Evolutionary conservation across 352 stramenopile species (phyloP), one percentile per base, ranked within the genome.

Genomic region (Globisporangium splendens): DNA sequence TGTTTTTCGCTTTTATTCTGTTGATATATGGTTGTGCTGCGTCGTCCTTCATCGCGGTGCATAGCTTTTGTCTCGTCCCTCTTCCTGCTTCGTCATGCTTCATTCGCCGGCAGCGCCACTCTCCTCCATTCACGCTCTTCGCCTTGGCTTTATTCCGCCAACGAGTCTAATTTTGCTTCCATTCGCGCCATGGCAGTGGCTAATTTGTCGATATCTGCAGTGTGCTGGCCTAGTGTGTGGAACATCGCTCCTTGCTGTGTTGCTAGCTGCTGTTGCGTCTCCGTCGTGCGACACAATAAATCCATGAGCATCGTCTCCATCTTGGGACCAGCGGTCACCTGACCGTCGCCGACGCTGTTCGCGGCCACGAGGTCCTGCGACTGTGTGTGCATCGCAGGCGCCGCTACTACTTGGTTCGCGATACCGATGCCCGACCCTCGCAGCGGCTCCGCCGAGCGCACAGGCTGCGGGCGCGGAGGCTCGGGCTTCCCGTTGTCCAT

Each of bases 251-350:
- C 85, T 69, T 95, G 85, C 62, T 95, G 85, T 79, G 85, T 93
- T 75, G 85, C 85, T 73, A 95, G 79, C 69, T 95, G 85, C 77
- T 95, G 85, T 76, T 95, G 85, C 31, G 85, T 95, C 66, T 95
- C 85, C 54, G 85, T 95, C 48, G 85, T 95, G 55, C 85, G 85
- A 63, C 85, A 95, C 39, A 95, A 66, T 55, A 95, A 63, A 73
- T 95, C 85, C 85, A 95, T 95, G 39, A 95, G 68, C 85, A 95
- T 95, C 59, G 85, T 93, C 60, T 95, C 85, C 83, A 95, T 93
- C 85, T 95, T 95, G 1, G 85, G 85, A 13, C 85, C 85, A 22
- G 83, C 73, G 6, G 83, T 91, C 15, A 95, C 83, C 59, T 95
- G 85, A 18, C 85, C 85, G 49, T 95, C 85, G 12, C 83, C 83